Conservation (phyloP, 106 monocot species). For the Allium sativum region DNA sequence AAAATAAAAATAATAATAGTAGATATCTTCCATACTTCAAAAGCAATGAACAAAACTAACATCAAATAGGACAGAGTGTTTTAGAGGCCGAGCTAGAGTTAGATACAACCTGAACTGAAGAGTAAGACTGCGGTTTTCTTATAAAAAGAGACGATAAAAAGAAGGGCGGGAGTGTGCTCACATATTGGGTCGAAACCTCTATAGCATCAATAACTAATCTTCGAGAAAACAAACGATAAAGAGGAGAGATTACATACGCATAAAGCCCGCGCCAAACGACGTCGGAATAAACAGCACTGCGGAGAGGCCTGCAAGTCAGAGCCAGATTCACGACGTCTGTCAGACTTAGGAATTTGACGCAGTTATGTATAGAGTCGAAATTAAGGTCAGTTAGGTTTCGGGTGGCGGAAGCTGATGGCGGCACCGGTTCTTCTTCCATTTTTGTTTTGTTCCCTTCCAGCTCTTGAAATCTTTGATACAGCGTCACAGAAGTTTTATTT, state of each 20-base stretch:
- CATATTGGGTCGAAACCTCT: too few relatives aligned
- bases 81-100: background rate
- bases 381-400: constrained; percentile 43
- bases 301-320: constrained; percentile 43
- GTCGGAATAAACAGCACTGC: constrained; percentile 50
- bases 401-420: background rate
- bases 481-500: too few relatives aligned
- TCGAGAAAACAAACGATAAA: background rate
- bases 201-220: background rate
- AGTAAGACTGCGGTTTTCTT: background rate
- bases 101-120: background rate
- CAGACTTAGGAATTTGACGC: constrained; percentile 26
- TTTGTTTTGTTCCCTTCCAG: background rate
- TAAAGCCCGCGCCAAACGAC: constrained; percentile 49
- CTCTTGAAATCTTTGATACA: too few relatives aligned
- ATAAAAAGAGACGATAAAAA: background rate
- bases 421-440: background rate
- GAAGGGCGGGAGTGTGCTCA: too few relatives aligned
- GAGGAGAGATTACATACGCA: constrained; percentile 16
- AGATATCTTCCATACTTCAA: too few relatives aligned
- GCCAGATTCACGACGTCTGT: constrained; percentile 47
- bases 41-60: background rate
- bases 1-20: too few relatives aligned
- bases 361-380: constrained; percentile 44
- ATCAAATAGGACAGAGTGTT: background rate